Evolutionary conservation across 768 basidiomycete species (phyloP).

Genomic region (Lyophyllum atratum): DNA sequence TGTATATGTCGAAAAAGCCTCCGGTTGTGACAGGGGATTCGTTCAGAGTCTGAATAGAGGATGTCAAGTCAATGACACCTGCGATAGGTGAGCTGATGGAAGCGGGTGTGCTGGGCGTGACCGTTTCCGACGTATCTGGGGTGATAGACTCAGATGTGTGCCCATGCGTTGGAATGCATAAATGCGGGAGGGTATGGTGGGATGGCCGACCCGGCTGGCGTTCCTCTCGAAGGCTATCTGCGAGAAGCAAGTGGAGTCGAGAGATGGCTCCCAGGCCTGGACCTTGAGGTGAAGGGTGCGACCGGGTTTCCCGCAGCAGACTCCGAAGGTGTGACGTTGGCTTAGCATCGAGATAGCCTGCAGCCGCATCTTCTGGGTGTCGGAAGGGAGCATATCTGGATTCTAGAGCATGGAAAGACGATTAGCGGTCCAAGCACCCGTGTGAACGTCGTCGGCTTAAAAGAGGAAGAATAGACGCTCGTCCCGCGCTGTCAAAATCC

Average conservation of each 20-base stretch:
- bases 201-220: neutral
- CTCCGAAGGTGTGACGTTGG: too few species aligned
- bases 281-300: neutral
- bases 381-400: neutral
- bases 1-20: slow-evolving; percentile 50
- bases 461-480: neutral
- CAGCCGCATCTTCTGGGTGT: too few species aligned
- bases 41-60: slow-evolving; percentile 23
- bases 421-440: neutral
- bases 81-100: slow-evolving; percentile 30
- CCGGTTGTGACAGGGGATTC: slow-evolving; percentile 43
- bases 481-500: slow-evolving; percentile 10
- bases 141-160: neutral
- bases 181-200: neutral
- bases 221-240: neutral
- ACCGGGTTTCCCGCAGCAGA: too few species aligned
- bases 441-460: neutral
- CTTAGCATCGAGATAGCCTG: too few species aligned
- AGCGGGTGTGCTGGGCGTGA: slow-evolving; percentile 19
- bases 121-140: slow-evolving; percentile 14
- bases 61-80: slow-evolving; percentile 35
- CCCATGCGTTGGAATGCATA: neutral
- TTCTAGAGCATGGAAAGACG: neutral
- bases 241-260: neutral
- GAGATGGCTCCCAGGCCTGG: neutral